Conservation (phyloP, 257 asterid genomes). For the Solanum pinnatisectum region DNA sequence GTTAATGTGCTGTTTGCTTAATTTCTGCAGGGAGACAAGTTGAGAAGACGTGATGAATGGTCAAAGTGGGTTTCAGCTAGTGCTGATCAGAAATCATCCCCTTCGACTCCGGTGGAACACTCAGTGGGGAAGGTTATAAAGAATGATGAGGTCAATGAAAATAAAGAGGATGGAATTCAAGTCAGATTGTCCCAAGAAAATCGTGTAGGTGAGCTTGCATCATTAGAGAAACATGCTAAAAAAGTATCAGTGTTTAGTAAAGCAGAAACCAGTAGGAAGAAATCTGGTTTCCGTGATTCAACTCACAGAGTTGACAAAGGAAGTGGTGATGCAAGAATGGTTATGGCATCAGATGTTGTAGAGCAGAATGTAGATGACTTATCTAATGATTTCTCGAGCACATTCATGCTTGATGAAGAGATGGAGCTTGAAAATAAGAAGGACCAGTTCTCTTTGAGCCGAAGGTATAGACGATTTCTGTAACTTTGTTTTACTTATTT, state of each 20-base stretch:
- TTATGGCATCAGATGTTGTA: conserved; percentile 17
- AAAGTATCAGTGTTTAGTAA: conserved; percentile 6
- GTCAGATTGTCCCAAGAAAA: conserved; percentile 13
- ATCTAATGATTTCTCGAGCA: conserved; percentile 51
- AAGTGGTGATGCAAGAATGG: conserved; percentile 2
- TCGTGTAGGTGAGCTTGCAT: conserved; percentile 16
- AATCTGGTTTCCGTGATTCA: conserved; percentile 12
- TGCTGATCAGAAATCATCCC: conserved; percentile 25
- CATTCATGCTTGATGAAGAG: conserved; percentile 82
- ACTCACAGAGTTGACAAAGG: not conserved
- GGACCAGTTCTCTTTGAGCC: conserved; percentile 22
- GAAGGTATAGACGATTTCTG: conserved; percentile 37
- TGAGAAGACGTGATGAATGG: conserved; percentile 90
- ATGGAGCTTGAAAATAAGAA: conserved; percentile 58
- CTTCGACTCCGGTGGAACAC: conserved; percentile 10
- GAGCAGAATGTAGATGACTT: conserved; percentile 33
- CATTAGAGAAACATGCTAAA: conserved; percentile 7
- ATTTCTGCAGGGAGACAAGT: conserved; percentile 55
- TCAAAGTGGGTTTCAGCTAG: conserved; percentile 50
- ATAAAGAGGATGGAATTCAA: conserved; percentile 19
- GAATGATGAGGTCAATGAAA: conserved; percentile 23
- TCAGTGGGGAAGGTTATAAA: conserved; percentile 9
- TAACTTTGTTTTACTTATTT: not conserved
- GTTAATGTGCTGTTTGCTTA: not conserved
- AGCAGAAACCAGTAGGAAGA: conserved; percentile 14